These are phyloP conservation scores for Silene uniflora DNA, from an alignment of 148 eudicot genomes.

Conservation along the genomic window DNA sequence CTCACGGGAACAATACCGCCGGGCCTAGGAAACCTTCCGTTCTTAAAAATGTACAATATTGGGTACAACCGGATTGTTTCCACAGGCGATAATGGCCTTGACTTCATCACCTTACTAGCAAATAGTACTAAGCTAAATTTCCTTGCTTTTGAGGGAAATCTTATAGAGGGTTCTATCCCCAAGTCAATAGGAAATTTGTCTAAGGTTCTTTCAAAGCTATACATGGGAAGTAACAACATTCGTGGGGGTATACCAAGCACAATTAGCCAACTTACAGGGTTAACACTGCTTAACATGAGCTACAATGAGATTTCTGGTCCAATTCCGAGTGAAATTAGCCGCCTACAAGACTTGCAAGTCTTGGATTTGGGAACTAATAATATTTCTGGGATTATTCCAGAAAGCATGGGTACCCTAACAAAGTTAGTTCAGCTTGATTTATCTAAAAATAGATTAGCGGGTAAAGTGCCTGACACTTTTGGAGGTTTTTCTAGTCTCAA, in stretches of 20 bases:
- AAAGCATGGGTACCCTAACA: background rate
- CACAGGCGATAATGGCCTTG: conserved; percentile 32
- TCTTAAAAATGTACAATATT: conserved; percentile 43
- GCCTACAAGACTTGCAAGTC: conserved; percentile 26
- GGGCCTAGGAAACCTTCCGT: conserved; percentile 44
- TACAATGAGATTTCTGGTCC: conserved; percentile 14
- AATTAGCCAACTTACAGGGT: conserved; percentile 17
- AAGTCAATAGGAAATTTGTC: conserved; percentile 49
- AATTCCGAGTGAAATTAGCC: conserved; percentile 16
- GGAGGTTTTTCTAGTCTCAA: conserved; percentile 26
- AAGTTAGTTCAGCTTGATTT: conserved; percentile 22
- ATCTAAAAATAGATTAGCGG: conserved; percentile 30
- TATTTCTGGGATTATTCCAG: conserved; percentile 26
- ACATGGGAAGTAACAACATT: conserved; percentile 34
- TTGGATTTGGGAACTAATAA: conserved; percentile 32
- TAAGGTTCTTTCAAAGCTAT: conserved; percentile 31
- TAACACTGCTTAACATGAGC: conserved; percentile 22
- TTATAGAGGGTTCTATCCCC: conserved; percentile 41
- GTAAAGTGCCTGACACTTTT: conserved; percentile 34
- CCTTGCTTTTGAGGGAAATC: conserved; percentile 40
- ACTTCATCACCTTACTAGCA: conserved; percentile 31
- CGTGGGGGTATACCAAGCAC: conserved; percentile 24
- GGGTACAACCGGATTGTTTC: conserved; percentile 39
- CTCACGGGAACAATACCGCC: conserved; percentile 48
- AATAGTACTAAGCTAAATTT: conserved; percentile 39